Conservation (phyloP, 2,329 filamentous ascomycete genomes). For the Sporothrix pseudoabietina region DNA sequence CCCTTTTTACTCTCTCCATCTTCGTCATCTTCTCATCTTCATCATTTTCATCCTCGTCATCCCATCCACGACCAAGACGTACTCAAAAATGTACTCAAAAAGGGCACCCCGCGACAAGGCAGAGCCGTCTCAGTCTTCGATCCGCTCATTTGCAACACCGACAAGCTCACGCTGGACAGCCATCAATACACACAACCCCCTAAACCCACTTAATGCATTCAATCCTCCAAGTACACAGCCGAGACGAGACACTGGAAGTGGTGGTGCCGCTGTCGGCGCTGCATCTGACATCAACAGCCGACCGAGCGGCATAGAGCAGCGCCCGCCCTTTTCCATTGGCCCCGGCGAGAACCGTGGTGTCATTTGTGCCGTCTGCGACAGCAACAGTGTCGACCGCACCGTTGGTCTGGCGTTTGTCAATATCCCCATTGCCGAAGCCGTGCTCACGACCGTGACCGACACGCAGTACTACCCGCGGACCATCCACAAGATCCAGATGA, state of each 20-base stretch:
- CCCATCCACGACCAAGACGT: not conserved
- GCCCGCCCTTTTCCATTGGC: constrained; percentile 30
- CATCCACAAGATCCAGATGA: constrained; percentile 80
- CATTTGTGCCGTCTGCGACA: constrained; percentile 85
- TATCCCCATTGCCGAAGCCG: constrained; percentile 77
- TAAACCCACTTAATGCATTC: constrained; percentile 2
- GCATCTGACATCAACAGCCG: constrained; percentile 19
- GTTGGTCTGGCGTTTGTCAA: constrained; percentile 89
- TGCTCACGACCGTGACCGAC: constrained; percentile 89
- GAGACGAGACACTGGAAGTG: constrained; percentile 3
- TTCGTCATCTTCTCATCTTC: not conserved
- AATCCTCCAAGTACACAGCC: not conserved
- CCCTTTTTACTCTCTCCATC: not conserved
- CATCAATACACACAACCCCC: not conserved
- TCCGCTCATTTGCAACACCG: constrained; percentile 7
- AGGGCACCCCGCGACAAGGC: not conserved
- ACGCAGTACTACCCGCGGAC: constrained; percentile 89
- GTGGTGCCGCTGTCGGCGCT: not conserved
- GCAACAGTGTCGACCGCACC: constrained; percentile 79
- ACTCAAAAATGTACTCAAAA: constrained; percentile 13
- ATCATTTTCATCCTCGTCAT: not conserved
- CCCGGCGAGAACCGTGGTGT: constrained; percentile 32
- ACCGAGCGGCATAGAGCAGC: constrained; percentile 21
- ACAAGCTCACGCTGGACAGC: not conserved
- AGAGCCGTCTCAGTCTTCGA: not conserved